Evolutionary conservation across 805 yeast genomes (phyloP), one percentile per base, ranked within the genome.

Genomic region (Kockiozyma suomiensis): DNA sequence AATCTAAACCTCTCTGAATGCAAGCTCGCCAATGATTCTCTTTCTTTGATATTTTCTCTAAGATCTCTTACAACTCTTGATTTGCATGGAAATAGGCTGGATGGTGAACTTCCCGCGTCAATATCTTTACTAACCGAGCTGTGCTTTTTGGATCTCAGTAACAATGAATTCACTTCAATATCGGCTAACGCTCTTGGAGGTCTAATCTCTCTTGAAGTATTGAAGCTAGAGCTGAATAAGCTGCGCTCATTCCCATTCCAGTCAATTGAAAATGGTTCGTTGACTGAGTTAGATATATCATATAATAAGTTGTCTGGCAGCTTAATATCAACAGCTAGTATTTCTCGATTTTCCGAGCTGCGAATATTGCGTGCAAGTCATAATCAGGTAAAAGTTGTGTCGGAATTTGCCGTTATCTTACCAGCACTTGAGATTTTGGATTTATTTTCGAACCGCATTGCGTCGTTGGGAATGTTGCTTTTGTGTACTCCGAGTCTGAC

Each of bases 331-430:
- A 56, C 58, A 17, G 59, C 51, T 12, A 41, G 64, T 15, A 54
- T 58, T 10, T 51, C 66, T 10, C 19, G 59, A 23, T 62, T 62
- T 53, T 46, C 66, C 2, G 54, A 54, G 12, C 45, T 62, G 41
- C 46, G 48, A 25, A 33, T 56, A 2, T 50, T 62, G 15, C 43
- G 56, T 17, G 66, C 65, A 15, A 49, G 38, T 19, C 65, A 62
- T 35, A 62, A 62, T 42, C 63, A 53, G 38, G 23, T 60, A 15
- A 52, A 40, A 13, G 48, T 54, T 1, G 59, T 62, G n/a, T 60
- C 66, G 6, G 66, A 62, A n/a, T 59, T 56, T 40, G 65, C 66
- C 4, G 45, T 62, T n/a, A 54, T 58, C 6, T 45, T 62, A 25
- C 66, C 66, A n/a, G 52, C 53, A 4, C 48, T 62, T 17, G 64